These are phyloP conservation scores for Microthyrium microscopicum DNA, from an alignment of 2,329 filamentous ascomycete species.

Conservation along the genomic window DNA sequence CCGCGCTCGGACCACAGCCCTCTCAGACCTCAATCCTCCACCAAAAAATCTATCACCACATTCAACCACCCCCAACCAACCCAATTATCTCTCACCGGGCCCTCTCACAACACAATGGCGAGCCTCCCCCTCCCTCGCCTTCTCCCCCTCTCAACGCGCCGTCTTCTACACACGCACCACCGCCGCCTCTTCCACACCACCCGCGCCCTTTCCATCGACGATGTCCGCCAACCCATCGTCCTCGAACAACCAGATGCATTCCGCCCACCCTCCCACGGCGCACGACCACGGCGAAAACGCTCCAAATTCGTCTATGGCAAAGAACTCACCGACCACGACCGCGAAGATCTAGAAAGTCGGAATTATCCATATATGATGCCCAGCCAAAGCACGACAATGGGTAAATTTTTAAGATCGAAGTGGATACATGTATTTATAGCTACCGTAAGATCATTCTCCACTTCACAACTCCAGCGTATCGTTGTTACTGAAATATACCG, in stretches of 20 bases:
- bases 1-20: too few relatives aligned
- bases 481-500: not conserved
- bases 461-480: not conserved
- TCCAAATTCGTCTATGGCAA: slow-evolving; percentile 47
- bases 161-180: too few relatives aligned
- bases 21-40: too few relatives aligned
- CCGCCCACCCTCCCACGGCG: slow-evolving; percentile 78
- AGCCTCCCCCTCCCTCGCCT: too few relatives aligned
- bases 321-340: slow-evolving; percentile 47
- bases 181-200: too few relatives aligned
- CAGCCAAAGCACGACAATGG: slow-evolving; percentile 60
- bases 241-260: slow-evolving; percentile 82
- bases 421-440: slow-evolving; percentile 68
- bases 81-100: too few relatives aligned
- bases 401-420: slow-evolving; percentile 69
- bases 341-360: slow-evolving; percentile 46
- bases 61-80: too few relatives aligned
- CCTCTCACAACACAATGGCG: too few relatives aligned
- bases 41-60: too few relatives aligned
- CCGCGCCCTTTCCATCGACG: slow-evolving; percentile 3
- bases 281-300: slow-evolving; percentile 42
- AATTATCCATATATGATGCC: slow-evolving; percentile 85
- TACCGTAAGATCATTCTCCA: slow-evolving; percentile 40
- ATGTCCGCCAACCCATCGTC: slow-evolving; percentile 4
- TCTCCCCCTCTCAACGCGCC: too few relatives aligned